These are phyloP conservation scores for Fusarium lyarnte DNA, from an alignment of 2,329 filamentous ascomycete genomes.

Conservation along the genomic window DNA sequence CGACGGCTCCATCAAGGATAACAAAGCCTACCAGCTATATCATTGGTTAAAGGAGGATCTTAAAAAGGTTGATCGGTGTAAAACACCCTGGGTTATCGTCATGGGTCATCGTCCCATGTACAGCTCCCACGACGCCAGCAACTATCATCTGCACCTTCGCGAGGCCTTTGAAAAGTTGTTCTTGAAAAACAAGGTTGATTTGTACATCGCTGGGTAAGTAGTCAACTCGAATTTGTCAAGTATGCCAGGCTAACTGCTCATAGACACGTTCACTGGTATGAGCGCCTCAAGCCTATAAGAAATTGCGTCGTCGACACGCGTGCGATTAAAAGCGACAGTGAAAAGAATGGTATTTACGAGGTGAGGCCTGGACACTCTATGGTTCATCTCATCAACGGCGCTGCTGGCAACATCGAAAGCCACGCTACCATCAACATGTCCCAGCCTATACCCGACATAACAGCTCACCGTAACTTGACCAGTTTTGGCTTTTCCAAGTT, in stretches of 20 bases:
- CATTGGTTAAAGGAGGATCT: background rate
- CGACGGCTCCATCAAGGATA: background rate
- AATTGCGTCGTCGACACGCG: background rate
- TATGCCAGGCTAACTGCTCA: accelerated
- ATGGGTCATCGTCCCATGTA: slow-evolving; percentile 6
- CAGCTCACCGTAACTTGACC: background rate
- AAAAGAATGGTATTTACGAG: background rate
- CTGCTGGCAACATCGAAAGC: background rate
- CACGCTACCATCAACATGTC: background rate
- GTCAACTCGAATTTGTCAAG: accelerated
- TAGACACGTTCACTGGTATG: slow-evolving; percentile 7
- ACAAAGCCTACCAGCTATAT: background rate
- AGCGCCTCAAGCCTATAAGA: background rate
- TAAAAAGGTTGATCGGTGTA: background rate
- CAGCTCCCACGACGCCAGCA: background rate
- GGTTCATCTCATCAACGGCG: background rate
- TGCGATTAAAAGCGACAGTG: background rate
- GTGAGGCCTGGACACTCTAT: background rate
- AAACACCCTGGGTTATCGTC: background rate
- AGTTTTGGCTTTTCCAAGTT: slow-evolving; percentile 4
- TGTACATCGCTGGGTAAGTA: background rate
- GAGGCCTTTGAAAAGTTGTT: background rate
- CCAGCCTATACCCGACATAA: background rate
- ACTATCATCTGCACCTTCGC: background rate
- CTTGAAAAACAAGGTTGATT: background rate